Evolutionary conservation across 805 yeast species (phyloP), one percentile per base, ranked within the genome.

Genomic region (Yamadazyma paraphyllophila): DNA sequence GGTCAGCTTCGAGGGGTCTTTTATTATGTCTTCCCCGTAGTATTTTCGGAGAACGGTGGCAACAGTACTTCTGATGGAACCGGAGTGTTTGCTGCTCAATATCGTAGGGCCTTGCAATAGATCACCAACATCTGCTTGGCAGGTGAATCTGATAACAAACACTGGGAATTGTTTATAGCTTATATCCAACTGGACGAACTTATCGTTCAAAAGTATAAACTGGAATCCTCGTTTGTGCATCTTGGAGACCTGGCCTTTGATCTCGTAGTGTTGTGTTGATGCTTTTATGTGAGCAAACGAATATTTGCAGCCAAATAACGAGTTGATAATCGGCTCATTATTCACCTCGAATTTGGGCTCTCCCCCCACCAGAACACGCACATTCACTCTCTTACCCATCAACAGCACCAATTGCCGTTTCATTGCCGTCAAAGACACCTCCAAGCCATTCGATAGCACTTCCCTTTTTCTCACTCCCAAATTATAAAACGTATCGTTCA

Each of bases 401-500:
- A 37, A 26, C 31, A 37, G 32, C n/a, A 44, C 39, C 4, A 44
- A 27, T 16, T 24, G 10, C 11, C 14, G n/a, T 24, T 35, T 39
- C 27, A 44, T 20, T 5, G 10, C 14, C 2, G 24, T 10, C 12
- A 46, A 12, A 27, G 38, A 27, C 25, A 16, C 27, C 3, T 33
- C 33, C 15, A 25, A 11, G 2, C 43, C 45, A 10, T 13, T n/a
- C 6, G 14, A 11, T 2, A 0, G 25, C 1, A 67, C 25, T 6
- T 62, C 62, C 1, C 44, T 47, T 27, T 64, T 58, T 16, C 85
- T 58, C 3, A 79, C 81, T 0, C 80, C 79, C 1, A 71, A 30
- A 17, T 61, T 66, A 1, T 60, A 60, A 55, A 78, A 81, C 10
- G 80, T 41, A 40, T 72, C 70, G 6, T 61, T 49, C 3, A 69